phyloP scores from a whole-genome alignment of 2,329 filamentous ascomycete species.

The Xylaria sp. region DNA sequence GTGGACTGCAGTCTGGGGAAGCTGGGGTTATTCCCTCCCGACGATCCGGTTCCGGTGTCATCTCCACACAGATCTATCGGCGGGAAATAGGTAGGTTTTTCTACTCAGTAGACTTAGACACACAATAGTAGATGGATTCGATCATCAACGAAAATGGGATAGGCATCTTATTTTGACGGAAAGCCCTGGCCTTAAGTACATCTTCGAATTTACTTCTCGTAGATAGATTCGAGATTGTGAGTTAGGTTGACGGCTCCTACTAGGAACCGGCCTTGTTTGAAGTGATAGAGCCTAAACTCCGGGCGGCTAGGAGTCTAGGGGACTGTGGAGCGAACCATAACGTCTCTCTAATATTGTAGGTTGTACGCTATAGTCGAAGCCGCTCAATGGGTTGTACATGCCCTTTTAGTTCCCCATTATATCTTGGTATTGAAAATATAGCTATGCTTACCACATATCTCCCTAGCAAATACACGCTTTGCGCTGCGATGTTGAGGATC shows the following conservation, averaged over 20 bases:
- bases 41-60: neutral
- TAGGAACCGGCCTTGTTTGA: neutral
- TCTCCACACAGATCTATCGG: neutral
- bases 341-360: no score
- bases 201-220: neutral
- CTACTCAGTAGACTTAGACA: no score
- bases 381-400: no score
- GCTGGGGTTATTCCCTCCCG: neutral
- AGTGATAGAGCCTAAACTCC: neutral
- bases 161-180: neutral
- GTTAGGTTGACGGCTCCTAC: neutral
- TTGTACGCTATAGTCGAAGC: no score
- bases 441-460: no score
- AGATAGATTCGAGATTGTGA: neutral
- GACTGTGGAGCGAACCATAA: no score
- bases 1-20: neutral
- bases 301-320: no score
- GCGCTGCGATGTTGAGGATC: no score
- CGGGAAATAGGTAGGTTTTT: no score
- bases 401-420: no score
- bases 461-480: no score
- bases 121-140: neutral
- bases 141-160: neutral
- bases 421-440: no score
- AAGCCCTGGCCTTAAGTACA: neutral